Base-by-base conservation (phyloP, 2,329 filamentous ascomycete species). In the Cladophialophora immunda region DNA sequence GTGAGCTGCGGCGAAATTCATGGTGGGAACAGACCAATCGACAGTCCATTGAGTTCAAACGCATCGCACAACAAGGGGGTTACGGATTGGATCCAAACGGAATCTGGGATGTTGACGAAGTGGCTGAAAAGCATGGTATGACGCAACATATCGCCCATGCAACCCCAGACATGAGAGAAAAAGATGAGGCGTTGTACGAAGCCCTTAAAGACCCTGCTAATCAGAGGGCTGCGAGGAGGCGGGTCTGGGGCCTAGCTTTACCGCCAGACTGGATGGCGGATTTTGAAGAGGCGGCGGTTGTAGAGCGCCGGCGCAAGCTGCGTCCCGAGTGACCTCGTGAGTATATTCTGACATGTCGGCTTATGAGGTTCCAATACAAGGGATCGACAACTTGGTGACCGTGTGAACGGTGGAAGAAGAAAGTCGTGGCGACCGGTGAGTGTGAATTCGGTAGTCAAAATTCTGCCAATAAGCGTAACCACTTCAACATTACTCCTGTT, bases 1-100 rank as follows among this genome's bases (percentile, higher is more conserved):
- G 75, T 38, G 75, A 79, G 30, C 70, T 79, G 1, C 75, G 81
- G 0, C 73, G 76, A 25, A 71, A 77, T 50, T 81, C 78, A 55
- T 83, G 62, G 62, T 45, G 22, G 55, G 34, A 45, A 11, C 19
- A 17, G 25, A 65, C 36, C 41, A 65, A 59, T 52, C n/a, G 27
- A 45, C 38, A 32, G 15, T 59, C 55, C 32, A 58, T 54, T 5
- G 34, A 65, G 17, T 61, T 61, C 57, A 65, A 65, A 34, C 45
- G 63, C 15, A 65, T 65, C 19, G 63, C 41, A 6, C 63, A 65
- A 32, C 57, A 65, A 56, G 63, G 59, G 4, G 59, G 41, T 27
- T 62, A 62, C 25, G 59, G 59, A 53, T 5, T 32, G 11, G 59
- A 62, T 29, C 45, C 59, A 9, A 19, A 25, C 13, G 59, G 47